These are phyloP conservation scores for Parasitella parasitica DNA, from an alignment of 371 early-diverging fungal species.

Conservation along the genomic window DNA sequence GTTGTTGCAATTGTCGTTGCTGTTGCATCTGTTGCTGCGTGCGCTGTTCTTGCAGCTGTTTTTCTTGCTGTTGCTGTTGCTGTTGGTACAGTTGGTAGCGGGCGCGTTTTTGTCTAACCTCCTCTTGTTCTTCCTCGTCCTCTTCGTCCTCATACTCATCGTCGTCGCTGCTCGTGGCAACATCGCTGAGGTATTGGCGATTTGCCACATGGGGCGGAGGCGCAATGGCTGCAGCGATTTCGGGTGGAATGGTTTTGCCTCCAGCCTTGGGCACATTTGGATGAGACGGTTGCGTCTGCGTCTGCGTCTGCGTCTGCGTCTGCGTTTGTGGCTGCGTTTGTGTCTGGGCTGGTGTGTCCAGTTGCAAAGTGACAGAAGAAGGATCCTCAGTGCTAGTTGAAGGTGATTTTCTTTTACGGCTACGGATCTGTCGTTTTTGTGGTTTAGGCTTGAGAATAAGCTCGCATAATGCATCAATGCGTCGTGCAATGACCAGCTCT, in stretches of 20 bases:
- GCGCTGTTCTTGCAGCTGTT: background rate
- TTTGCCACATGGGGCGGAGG: conserved; percentile 4
- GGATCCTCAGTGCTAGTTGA: background rate
- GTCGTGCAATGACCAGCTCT: conserved; percentile 54
- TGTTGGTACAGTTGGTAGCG: conserved; percentile 9
- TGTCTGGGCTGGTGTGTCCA: no score
- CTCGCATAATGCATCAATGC: conserved; percentile 54
- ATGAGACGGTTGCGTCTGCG: no score
- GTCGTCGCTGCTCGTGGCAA: conserved; percentile 18
- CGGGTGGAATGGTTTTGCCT: conserved; percentile 2
- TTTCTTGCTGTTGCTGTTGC: background rate
- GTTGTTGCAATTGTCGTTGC: background rate
- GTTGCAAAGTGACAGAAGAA: background rate
- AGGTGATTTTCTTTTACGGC: conserved; percentile 12
- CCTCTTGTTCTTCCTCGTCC: conserved; percentile 10
- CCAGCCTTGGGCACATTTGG: background rate
- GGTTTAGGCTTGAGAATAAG: conserved; percentile 52
- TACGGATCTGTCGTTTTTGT: conserved; percentile 10
- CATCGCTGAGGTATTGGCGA: conserved; percentile 15
- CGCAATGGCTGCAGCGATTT: background rate
- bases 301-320: no score
- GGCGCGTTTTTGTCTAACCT: conserved; percentile 1
- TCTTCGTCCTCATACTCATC: conserved; percentile 13
- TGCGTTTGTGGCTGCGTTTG: no score
- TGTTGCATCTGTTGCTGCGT: background rate